Percentiles rank a stretch among this genome's conserved stretches.
Conservation (phyloP, 2,329 filamentous ascomycete species). For the Graphilbum ipis-grandicollis region DNA sequence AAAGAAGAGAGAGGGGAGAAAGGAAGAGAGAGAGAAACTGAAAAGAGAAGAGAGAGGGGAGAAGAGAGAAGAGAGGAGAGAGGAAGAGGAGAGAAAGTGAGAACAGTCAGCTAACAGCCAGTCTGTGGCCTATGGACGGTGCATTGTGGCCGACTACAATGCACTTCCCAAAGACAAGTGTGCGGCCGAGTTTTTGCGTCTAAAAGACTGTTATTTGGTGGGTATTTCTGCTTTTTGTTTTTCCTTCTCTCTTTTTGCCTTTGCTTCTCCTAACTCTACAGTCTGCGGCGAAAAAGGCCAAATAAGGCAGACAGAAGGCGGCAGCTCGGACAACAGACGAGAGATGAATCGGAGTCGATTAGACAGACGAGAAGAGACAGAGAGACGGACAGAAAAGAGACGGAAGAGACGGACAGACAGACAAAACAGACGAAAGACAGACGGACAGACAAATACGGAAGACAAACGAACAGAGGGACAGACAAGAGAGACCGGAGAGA, state of each 20-base stretch:
- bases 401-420: slow-evolving; percentile 1
- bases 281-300: slow-evolving; percentile 5
- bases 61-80: no score
- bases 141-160: slow-evolving; percentile 79
- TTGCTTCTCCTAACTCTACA: background rate
- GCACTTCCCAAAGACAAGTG: slow-evolving; percentile 86
- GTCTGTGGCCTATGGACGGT: slow-evolving; percentile 80
- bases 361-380: background rate
- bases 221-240: slow-evolving; percentile 10
- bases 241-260: background rate
- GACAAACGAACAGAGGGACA: no score
- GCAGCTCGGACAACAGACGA: background rate
- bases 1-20: slow-evolving; percentile 23
- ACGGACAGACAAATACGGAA: no score
- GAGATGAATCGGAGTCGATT: no score
- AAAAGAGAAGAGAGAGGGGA: slow-evolving; percentile 28
- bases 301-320: background rate
- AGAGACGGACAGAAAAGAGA: background rate
- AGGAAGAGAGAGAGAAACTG: slow-evolving; percentile 35
- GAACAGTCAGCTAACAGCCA: slow-evolving; percentile 18
- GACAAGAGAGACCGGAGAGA: no score
- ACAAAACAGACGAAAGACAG: background rate
- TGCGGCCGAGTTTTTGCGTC: slow-evolving; percentile 59
- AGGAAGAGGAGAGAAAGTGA: background rate
- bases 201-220: slow-evolving; percentile 84